Evolutionary conservation across 139 green algal species (phyloP).

Genomic region (Chlorella sp.): DNA sequence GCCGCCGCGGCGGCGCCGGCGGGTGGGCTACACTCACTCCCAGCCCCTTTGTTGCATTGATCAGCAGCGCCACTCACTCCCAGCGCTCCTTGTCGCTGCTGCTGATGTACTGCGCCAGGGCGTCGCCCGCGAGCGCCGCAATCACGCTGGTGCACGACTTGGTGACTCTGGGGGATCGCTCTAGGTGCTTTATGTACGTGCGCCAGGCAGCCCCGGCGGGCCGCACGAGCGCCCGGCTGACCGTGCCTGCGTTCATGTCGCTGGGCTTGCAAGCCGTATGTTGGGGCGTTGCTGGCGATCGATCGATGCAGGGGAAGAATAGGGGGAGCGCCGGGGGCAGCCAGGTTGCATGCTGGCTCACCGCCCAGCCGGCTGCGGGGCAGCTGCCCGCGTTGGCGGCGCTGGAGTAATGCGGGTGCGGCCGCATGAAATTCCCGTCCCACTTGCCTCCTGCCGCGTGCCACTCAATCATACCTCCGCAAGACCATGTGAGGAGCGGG

Average conservation of each 20-base stretch:
- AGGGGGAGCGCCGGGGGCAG: too few species aligned
- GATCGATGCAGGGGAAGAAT: too few species aligned
- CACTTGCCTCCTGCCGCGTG: too few species aligned
- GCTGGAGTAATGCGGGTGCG: too few species aligned
- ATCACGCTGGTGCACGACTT: conserved; percentile 39
- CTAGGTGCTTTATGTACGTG: background rate
- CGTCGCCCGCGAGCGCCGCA: conserved; percentile 38
- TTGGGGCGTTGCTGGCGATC: too few species aligned
- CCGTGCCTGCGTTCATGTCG: background rate
- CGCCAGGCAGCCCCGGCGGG: background rate
- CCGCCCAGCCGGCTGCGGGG: too few species aligned
- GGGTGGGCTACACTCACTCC: conserved; percentile 12
- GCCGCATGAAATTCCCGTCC: too few species aligned
- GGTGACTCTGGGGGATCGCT: background rate
- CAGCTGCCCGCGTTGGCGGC: too few species aligned
- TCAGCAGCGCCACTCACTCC: conserved; percentile 37
- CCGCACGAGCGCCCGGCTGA: background rate
- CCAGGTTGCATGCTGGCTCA: too few species aligned
- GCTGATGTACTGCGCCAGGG: conserved; percentile 34
- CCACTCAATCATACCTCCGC: too few species aligned
- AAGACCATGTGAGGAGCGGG: too few species aligned
- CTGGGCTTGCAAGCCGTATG: background rate
- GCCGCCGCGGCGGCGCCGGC: background rate
- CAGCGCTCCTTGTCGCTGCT: conserved; percentile 1
- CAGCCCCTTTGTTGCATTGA: background rate